Base-by-base conservation (phyloP, 2,329 filamentous ascomycete genomes). In the Emergomyces pasteurianus region DNA sequence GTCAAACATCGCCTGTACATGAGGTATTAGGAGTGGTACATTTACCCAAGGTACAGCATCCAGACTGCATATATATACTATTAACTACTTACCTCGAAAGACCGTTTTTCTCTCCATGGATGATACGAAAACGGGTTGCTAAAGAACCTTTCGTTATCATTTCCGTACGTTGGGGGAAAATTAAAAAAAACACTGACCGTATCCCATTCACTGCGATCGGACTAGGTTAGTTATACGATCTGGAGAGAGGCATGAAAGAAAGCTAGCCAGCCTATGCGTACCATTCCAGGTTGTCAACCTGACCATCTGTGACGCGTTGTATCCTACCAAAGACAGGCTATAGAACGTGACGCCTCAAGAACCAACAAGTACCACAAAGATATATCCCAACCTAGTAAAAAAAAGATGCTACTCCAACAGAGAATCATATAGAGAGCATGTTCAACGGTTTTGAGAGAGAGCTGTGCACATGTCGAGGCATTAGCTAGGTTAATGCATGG, bases 201-300 rank as follows among this genome's bases (percentile, higher is more conserved):
- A 92, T 92, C 68, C 89, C 89, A 73, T 92, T 92, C 50, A 91
- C 88, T 91, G 40, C 63, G n/a, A 42, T 26, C 61, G 26, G 65
- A 38, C 58, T 63, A 5, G 53, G 56, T 68, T 69, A 77, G 71
- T 61, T 21, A 40, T 49, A 12, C 42, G 10, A 28, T 21, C 38
- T 53, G 18, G 23, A 16, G 42, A 12, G n/a, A 10, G 28, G 49
- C 16, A 38, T 16, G 38, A 23, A n/a, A 16, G 7, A 21, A 14
- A 40, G 36, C 23, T 34, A 3, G 43, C 7, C 9, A 3, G 31
- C 31, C n/a, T 3, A 31, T 43, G 66, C 81, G 71, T 73, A 89
- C 88, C 89, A 76, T 92, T 92, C 89, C 89, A 92, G 16, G 88
- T 89, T 2, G 89, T 94, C 67, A 96, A 90, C 63, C 90, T 86